Percentiles rank a stretch among this genome's conserved stretches.
Evolutionary conservation across 139 green algal species (phyloP).

Genomic region (Tetradesmus obliquus): DNA sequence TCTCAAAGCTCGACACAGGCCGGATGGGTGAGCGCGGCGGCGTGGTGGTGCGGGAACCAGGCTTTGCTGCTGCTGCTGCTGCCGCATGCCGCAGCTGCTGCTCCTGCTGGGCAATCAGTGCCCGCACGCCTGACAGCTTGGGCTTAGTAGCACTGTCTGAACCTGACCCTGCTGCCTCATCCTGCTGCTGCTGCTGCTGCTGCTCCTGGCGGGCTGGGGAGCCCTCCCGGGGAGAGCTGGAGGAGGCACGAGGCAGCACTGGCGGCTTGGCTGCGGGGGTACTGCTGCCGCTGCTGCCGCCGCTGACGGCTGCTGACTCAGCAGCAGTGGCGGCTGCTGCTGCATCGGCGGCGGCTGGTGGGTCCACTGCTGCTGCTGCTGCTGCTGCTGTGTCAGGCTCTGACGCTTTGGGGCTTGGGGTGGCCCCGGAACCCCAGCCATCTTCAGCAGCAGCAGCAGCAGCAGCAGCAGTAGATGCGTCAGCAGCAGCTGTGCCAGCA

Average conservation of each 20-base stretch:
- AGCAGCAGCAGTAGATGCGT: neutral
- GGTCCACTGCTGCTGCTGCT: neutral
- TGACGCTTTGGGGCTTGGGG: neutral
- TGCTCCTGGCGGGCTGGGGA: neutral
- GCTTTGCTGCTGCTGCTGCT: neutral
- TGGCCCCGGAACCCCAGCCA: neutral
- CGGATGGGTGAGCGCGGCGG: neutral
- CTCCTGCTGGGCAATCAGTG: conserved; percentile 24
- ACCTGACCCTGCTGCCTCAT: neutral
- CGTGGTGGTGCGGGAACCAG: neutral
- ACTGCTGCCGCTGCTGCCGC: neutral
- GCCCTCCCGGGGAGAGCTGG: neutral
- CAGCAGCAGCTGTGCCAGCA: neutral
- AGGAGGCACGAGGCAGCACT: neutral
- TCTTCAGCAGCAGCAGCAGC: neutral
- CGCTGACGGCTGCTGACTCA: neutral
- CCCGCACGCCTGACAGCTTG: neutral
- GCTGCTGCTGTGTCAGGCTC: neutral
- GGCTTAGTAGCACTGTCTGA: neutral
- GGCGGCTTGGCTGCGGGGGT: neutral
- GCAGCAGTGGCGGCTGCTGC: neutral
- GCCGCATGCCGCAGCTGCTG: conserved; percentile 7
- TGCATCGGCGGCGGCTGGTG: neutral
- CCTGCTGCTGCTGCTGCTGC: conserved; percentile 8
- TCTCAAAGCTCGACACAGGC: neutral